Base-by-base conservation (phyloP, 371 early-diverging fungal genomes). In the Homolaphlyctis polyrhiza region DNA sequence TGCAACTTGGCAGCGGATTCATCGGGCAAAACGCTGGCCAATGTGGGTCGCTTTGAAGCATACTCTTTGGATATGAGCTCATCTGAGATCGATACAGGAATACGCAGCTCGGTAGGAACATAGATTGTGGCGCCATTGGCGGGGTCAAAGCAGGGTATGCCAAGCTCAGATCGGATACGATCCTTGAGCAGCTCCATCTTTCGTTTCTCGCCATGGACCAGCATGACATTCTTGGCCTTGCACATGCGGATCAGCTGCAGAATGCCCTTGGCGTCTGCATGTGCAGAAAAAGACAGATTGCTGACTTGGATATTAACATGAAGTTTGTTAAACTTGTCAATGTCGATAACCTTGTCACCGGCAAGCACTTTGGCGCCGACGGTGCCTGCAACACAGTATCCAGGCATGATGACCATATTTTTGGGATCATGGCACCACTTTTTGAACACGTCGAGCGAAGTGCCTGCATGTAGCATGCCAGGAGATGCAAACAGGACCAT, bases 401-500 rank as follows among this genome's bases (percentile, higher is more conserved):
- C 99, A 0, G 99, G 94, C 61, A 99, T 89, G 33, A 99, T 89
- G 39, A 99, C 77, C 25, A 96, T 99, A 73, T 99, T 99, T 64
- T 87, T 87, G 45, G 86, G 87, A 67, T 99, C 93, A 2, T 88
- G 87, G 60, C 96, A 95, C 99, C 99, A 99, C 65, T 91, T 86
- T 73, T 98, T 99, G 79, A 99, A 97, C 60, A 99, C 78, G 70
- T 97, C 95, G 62, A 99, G 80, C 18, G 95, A 94, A 14, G 97
- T 79, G 1, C 99, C 99, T 66, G 92, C 96, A 85, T 99, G 99
- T 39, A 99, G 80, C 99, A 99, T 99, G 57, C 98, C 99, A 1
- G 99, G 99, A 72, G 91, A 90, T 16, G 99, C 99, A 90, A 99
- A 91, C 82, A 99, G 91, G 8, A 99, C 99, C 84, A 97, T 98